Percentiles rank a stretch among this genome's conserved stretches.
These are phyloP conservation scores for Sisymbrium altissimum DNA, from an alignment of 345 rosid genomes.

Conservation along the genomic window DNA sequence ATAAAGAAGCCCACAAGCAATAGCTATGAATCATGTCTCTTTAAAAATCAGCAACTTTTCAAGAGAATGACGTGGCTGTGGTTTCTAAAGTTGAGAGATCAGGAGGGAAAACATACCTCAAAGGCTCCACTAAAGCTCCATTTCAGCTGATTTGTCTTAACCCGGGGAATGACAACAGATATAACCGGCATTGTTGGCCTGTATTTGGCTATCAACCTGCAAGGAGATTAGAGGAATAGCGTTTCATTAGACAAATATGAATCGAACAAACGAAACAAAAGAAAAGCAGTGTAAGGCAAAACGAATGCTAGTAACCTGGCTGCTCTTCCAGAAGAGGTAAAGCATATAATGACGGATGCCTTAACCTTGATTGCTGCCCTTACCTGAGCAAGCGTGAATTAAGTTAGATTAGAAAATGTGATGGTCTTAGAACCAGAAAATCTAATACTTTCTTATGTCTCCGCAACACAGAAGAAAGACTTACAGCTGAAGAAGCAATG, in stretches of 20 bases:
- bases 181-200: slow-evolving; percentile 98
- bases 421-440: background rate
- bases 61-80: background rate
- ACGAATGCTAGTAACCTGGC: slow-evolving; percentile 57
- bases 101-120: slow-evolving; percentile 51
- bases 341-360: slow-evolving; percentile 94
- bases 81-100: background rate
- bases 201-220: slow-evolving; percentile 95
- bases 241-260: background rate
- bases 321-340: slow-evolving; percentile 97
- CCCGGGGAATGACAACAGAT: slow-evolving; percentile 95
- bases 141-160: slow-evolving; percentile 91
- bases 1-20: background rate
- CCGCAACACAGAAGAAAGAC: background rate
- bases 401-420: slow-evolving; percentile 2
- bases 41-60: background rate
- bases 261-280: background rate
- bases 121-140: slow-evolving; percentile 99
- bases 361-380: slow-evolving; percentile 98
- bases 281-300: background rate
- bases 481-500: slow-evolving; percentile 96
- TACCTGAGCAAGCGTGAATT: slow-evolving; percentile 46
- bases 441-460: background rate
- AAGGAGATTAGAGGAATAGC: background rate
- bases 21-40: background rate